Percentiles rank a stretch among this genome's conserved stretches.
These are phyloP conservation scores for Mallotus japonicus DNA, from an alignment of 441 rosid genomes.

Conservation along the genomic window DNA sequence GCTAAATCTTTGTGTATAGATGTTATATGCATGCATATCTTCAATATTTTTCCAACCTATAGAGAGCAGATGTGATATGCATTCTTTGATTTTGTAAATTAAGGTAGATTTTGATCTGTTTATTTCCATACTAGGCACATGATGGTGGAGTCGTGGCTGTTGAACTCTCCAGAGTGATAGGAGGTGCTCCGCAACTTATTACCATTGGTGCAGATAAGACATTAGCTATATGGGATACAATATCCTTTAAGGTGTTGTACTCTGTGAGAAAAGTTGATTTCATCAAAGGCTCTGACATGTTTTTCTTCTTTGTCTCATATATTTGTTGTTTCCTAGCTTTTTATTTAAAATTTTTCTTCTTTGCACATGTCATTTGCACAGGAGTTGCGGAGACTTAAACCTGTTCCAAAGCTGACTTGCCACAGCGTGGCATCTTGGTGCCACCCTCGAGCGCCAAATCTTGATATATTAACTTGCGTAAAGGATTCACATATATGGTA, in stretches of 20 bases:
- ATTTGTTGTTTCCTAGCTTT: constrained; percentile 10
- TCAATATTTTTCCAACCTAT: no score
- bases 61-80: background rate
- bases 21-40: background rate
- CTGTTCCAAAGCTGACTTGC: constrained; percentile 91
- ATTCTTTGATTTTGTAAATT: background rate
- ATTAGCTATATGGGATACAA: constrained; percentile 98
- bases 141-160: constrained; percentile 96
- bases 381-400: constrained; percentile 96
- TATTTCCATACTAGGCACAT: constrained; percentile 62
- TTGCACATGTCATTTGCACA: constrained; percentile 25
- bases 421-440: constrained; percentile 99
- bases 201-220: constrained; percentile 98
- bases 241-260: constrained; percentile 81
- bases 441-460: constrained; percentile 99
- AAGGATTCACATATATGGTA: constrained; percentile 99
- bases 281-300: constrained; percentile 10
- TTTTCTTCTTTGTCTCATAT: constrained; percentile 3
- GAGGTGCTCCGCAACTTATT: constrained; percentile 90
- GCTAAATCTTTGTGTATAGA: background rate
- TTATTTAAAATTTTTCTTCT: background rate
- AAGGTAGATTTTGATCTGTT: constrained; percentile 1
- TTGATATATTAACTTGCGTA: constrained; percentile 89
- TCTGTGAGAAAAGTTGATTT: constrained; percentile 10
- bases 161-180: constrained; percentile 95